Evolutionary conservation across 2,329 filamentous ascomycete genomes (phyloP), one percentile per base, ranked within the genome.

Genomic region (Cladophialophora yegresii): DNA sequence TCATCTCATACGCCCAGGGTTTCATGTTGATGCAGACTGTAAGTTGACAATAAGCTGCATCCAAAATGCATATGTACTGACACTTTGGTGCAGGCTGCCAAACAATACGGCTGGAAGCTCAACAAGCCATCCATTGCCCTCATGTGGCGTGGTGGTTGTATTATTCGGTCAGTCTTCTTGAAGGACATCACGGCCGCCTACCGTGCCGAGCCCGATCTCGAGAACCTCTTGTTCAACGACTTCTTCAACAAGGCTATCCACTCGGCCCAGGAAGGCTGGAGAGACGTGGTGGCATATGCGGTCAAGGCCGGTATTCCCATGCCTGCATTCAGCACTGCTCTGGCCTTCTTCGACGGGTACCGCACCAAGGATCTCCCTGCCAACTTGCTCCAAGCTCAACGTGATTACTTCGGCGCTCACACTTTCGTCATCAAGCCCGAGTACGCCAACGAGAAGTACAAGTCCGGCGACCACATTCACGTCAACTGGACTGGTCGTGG

Each of bases 191-290:
- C 95, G 74, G 89, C 89, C 71, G 95, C 95, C 60, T 99, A 97
- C 88, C 93, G 93, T 82, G 88, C 86, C 73, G 88, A 97, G 85
- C 90, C 92, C 71, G 90, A 97, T 71, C 90, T 99, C 71, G 90
- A 97, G 88, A 99, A 99, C 87, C 84, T 99, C 73, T 87, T 99
- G 73, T 99, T 98, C 81, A 92, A 96, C 80, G 91, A 96, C 79
- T 99, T 99, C 89, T 99, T 99, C 90, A 96, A 96, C 87, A 91
- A 95, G 84, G 95, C 95, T 74, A 99, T 99, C 81, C 89, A 97
- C 88, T 91, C 89, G 77, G 95, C 95, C 66, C 95, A 99, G 85
- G 85, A 85, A 67, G 92, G 92, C 77, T 96, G 92, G 92, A 88
- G 91, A 84, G 88, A 92, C 77, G 89, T 96, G 71, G 89, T 99